These are phyloP conservation scores for Climacium dendroides DNA, from an alignment of 225 moss, liverwort and hornwort genomes.

Conservation along the genomic window DNA sequence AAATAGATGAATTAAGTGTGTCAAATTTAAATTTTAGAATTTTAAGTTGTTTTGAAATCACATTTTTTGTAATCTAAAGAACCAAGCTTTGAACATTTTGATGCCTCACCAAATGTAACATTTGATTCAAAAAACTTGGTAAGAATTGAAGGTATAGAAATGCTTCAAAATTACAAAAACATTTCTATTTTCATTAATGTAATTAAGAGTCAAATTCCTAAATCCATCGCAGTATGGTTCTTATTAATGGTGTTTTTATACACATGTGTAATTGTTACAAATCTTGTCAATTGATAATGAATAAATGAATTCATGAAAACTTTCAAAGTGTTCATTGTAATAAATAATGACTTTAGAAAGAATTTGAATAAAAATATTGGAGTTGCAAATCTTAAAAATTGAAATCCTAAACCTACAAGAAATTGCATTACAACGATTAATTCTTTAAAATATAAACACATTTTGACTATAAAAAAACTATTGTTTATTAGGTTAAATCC, in stretches of 20 bases:
- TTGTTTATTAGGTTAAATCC: neutral
- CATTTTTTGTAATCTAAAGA: too few relatives aligned
- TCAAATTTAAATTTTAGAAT: neutral
- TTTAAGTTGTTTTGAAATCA: neutral
- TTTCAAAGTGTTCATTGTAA: too few relatives aligned
- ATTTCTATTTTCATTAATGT: neutral
- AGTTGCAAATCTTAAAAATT: too few relatives aligned
- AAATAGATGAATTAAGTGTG: neutral
- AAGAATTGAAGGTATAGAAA: neutral
- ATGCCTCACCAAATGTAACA: neutral
- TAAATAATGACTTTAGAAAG: neutral
- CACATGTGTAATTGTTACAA: neutral
- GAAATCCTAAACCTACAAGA: neutral
- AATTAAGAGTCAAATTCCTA: neutral
- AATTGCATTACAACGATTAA: rapidly evolving
- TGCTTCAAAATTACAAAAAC: rapidly evolving
- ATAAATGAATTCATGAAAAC: too few relatives aligned
- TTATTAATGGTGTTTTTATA: neutral
- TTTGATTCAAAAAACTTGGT: neutral
- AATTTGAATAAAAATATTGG: neutral
- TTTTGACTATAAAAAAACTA: neutral
- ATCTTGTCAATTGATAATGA: too few relatives aligned
- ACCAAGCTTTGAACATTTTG: neutral
- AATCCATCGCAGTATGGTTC: too few relatives aligned
- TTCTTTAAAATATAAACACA: neutral